Evolutionary conservation across 2,329 filamentous ascomycete species (phyloP), one percentile per base, ranked within the genome.

Genomic region (Colletotrichum salicis): DNA sequence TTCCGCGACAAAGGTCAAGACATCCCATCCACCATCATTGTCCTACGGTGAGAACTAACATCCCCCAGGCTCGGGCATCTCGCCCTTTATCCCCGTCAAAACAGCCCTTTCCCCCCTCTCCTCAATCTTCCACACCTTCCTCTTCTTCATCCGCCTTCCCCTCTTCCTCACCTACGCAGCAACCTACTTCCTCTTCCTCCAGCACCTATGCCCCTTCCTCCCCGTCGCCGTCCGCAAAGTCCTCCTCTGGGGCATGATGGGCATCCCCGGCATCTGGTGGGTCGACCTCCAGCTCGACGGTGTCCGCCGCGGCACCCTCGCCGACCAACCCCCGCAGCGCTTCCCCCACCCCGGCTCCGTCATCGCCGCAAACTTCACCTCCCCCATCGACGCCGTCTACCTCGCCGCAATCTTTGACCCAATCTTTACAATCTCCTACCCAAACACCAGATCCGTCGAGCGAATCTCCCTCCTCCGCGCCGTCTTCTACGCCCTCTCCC

Each of bases 231-330:
- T 91, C 55, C 94, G 94, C 78, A 98, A 98, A 83, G 90, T 93
- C 13, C 90, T 94, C 60, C 84, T 98, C 64, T 98, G 96, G 96
- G 89, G 91, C 72, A 89, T 98, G 75, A 89, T 99, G 76, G 93
- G 91, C 48, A 93, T 97, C 71, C 94, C 95, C 0, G 96, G 96
- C 33, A 94, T 99, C 70, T 98, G 95, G 95, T 98, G 96, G 96
- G 92, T 98, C 68, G 96, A 99, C 82, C 86, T 99, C n/a, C 96
- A 98, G 82, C 94, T 99, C 75, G 96, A 99, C 80, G 96, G 96
- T 70, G 96, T 99, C 65, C 95, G 94, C 83, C 94, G 95, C 84
- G 96, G 96, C 84, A 95, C 93, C 31, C 86, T 97, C 37, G 91
- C 93, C 58, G 91, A 92, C 78, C 91, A 95, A 77, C 91, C 93